Evolutionary conservation across 2,329 filamentous ascomycete genomes (phyloP).

Genomic region (Colletotrichum sp.): DNA sequence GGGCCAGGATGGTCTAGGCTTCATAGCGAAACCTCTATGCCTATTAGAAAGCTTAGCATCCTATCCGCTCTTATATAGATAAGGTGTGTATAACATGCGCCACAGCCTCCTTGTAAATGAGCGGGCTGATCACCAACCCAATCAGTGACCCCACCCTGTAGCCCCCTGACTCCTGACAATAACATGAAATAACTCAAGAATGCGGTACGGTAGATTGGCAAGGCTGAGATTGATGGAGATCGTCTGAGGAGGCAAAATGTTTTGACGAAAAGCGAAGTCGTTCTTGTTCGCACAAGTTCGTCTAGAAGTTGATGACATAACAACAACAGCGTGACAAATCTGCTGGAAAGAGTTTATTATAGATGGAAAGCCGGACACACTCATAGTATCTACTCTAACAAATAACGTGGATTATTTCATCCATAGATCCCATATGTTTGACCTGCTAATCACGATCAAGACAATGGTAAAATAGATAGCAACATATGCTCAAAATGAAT

Average conservation of each 20-base stretch:
- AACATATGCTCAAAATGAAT: background rate
- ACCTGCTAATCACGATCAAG: background rate
- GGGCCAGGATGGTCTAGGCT: too few species aligned
- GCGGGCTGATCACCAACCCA: background rate
- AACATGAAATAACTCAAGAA: background rate
- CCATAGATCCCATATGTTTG: background rate
- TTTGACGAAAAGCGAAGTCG: background rate
- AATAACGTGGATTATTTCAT: background rate
- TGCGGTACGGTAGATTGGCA: background rate
- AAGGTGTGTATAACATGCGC: background rate
- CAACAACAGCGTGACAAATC: background rate
- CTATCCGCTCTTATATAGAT: too few species aligned
- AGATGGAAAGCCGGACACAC: background rate
- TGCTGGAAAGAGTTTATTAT: background rate
- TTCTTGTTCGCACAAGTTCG: background rate
- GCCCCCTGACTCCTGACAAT: background rate
- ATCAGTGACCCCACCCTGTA: background rate
- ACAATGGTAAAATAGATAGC: background rate
- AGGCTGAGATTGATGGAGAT: background rate
- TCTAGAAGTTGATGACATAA: background rate
- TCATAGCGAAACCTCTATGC: too few species aligned
- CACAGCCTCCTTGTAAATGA: background rate
- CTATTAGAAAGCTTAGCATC: too few species aligned
- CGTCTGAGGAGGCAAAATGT: background rate
- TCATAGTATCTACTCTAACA: accelerated